These are phyloP conservation scores for Stephanodiscus triporus DNA, from an alignment of 108 stramenopile species.

Conservation along the genomic window DNA sequence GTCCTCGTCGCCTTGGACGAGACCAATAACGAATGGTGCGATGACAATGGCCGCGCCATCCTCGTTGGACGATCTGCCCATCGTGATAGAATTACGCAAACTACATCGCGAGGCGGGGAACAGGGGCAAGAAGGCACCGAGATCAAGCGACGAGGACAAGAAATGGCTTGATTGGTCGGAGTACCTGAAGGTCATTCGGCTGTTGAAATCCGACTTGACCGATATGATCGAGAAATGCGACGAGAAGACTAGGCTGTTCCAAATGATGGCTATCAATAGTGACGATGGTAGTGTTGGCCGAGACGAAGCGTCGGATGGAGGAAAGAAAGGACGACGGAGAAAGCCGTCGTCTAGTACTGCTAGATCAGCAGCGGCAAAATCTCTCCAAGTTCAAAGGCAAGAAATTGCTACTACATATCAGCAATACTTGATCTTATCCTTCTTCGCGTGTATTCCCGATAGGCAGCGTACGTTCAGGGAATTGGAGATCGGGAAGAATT, in stretches of 20 bases:
- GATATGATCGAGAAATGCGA: constrained; percentile 43
- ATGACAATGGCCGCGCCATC: background rate
- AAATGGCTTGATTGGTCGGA: constrained; percentile 87
- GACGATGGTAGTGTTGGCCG: background rate
- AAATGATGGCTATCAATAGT: background rate
- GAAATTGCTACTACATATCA: constrained; percentile 70
- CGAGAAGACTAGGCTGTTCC: constrained; percentile 8
- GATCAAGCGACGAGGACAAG: constrained; percentile 73
- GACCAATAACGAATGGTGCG: background rate
- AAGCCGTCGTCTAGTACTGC: background rate
- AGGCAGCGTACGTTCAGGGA: constrained; percentile 86
- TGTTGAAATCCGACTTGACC: constrained; percentile 57
- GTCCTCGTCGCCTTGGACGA: background rate
- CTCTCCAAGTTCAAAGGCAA: constrained; percentile 35
- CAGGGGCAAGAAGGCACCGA: constrained; percentile 59
- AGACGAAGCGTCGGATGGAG: background rate
- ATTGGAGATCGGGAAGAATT: constrained; percentile 71
- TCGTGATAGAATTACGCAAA: constrained; percentile 73
- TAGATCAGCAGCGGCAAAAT: constrained; percentile 15
- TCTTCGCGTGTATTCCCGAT: constrained; percentile 84
- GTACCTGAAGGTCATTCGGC: constrained; percentile 64
- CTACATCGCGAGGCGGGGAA: constrained; percentile 79
- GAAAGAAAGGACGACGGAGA: background rate
- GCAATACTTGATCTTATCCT: constrained; percentile 74
- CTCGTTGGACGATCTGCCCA: constrained; percentile 68